A percentile compares a stretch with the other conserved stretches of the same genome.
Conservation (phyloP, 129 eudicot genomes). For the Sambucus nigra region DNA sequence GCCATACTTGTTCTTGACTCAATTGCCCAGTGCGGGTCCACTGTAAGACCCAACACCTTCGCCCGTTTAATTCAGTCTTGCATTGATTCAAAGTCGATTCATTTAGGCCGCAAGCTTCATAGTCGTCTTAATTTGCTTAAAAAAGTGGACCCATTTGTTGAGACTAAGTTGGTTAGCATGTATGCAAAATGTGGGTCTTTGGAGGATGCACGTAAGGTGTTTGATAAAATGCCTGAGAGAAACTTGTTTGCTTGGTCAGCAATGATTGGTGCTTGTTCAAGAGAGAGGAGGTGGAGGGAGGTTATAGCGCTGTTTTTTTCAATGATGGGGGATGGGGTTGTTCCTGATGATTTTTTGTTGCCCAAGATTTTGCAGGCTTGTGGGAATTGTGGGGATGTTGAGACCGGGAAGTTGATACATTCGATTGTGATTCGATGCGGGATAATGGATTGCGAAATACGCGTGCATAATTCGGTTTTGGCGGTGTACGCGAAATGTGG, state of each 20-base stretch:
- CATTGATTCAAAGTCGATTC: conserved; percentile 25
- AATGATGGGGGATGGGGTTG: conserved; percentile 41
- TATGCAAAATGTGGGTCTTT: conserved; percentile 53
- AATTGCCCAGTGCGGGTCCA: conserved; percentile 19
- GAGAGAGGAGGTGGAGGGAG: conserved; percentile 50
- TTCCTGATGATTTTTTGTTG: conserved; percentile 42
- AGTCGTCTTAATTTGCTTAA: conserved; percentile 8
- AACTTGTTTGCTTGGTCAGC: conserved; percentile 58
- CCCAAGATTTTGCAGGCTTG: conserved; percentile 56
- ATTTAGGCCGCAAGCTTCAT: conserved; percentile 41
- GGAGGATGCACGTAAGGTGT: conserved; percentile 41
- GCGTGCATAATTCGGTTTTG: conserved; percentile 38
- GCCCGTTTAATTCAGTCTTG: conserved; percentile 34
- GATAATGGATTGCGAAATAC: conserved; percentile 10
- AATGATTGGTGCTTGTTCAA: conserved; percentile 49
- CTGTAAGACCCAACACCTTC: conserved; percentile 31
- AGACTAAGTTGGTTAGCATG: conserved; percentile 48
- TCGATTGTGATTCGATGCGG: conserved; percentile 31
- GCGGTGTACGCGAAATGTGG: conserved; percentile 46
- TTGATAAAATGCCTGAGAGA: conserved; percentile 49
- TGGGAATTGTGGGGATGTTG: conserved; percentile 43
- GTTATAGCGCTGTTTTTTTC: conserved; percentile 35
- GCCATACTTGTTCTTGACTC: conserved; percentile 37
- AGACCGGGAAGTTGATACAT: conserved; percentile 45
- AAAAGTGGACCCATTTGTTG: conserved; percentile 26